Evolutionary conservation across 768 basidiomycete species (phyloP).

Genomic region (Chalciporus chontae): DNA sequence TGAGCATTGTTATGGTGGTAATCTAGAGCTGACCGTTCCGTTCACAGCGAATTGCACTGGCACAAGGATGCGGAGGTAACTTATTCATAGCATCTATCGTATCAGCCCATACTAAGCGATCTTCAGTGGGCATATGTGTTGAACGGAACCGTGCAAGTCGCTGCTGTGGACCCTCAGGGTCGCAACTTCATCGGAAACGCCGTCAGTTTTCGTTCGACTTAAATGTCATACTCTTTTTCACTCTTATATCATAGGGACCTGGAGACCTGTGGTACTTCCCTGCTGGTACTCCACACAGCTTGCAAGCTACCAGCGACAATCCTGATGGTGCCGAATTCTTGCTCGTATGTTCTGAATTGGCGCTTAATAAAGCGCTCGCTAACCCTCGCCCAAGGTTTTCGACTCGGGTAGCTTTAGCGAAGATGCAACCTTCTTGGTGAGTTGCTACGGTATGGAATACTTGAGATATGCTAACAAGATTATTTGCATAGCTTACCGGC

Average conservation of each 20-base stretch:
- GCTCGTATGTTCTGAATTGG: slow-evolving; percentile 23
- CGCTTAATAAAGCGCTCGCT: background rate
- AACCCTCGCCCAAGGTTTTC: slow-evolving; percentile 21
- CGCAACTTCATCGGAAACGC: slow-evolving; percentile 45
- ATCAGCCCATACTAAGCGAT: background rate
- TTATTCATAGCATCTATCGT: background rate
- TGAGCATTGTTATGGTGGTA: too few species aligned
- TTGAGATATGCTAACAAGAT: background rate
- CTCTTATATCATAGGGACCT: slow-evolving; percentile 26
- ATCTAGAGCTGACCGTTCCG: background rate
- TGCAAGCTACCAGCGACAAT: slow-evolving; percentile 44
- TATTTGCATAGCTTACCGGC: slow-evolving; percentile 8
- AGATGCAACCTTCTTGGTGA: slow-evolving; percentile 46
- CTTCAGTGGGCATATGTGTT: slow-evolving; percentile 49
- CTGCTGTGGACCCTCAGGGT: slow-evolving; percentile 45
- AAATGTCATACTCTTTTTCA: background rate
- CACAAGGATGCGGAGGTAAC: slow-evolving; percentile 33
- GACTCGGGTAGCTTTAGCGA: slow-evolving; percentile 44
- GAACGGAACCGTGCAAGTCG: slow-evolving; percentile 40
- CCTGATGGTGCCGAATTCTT: slow-evolving; percentile 48
- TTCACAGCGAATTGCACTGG: slow-evolving; percentile 40
- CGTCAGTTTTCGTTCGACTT: slow-evolving; percentile 27
- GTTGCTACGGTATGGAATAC: background rate
- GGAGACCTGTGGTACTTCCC: slow-evolving; percentile 58
- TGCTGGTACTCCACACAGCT: slow-evolving; percentile 48